Conservation (phyloP, 192 early-diverging fungal species). For the Podila clonocystis region DNA sequence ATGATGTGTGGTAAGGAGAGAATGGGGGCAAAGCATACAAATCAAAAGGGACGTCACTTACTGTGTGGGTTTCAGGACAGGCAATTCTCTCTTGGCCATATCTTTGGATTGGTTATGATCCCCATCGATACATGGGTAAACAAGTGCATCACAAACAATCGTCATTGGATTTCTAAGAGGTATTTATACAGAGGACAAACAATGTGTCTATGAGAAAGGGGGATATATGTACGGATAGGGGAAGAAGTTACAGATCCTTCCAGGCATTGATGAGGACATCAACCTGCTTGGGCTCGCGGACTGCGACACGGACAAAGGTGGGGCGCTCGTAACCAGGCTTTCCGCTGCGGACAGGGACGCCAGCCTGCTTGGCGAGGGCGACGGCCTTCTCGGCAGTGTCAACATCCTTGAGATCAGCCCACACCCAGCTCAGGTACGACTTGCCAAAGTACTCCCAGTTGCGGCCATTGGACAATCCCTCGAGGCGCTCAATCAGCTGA, state of each 20-base stretch:
- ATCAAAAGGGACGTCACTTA: too few species aligned
- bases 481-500: constrained; percentile 58
- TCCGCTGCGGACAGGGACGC: constrained; percentile 88
- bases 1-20: too few species aligned
- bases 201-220: constrained; percentile 3
- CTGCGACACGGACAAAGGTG: constrained; percentile 81
- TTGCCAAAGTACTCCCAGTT: constrained; percentile 79
- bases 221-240: background rate
- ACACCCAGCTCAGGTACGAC: constrained; percentile 86
- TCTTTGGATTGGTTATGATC: too few species aligned
- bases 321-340: constrained; percentile 78
- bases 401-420: constrained; percentile 77
- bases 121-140: constrained; percentile 1
- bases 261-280: constrained; percentile 78
- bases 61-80: too few species aligned
- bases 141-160: background rate
- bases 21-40: too few species aligned
- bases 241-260: constrained; percentile 52
- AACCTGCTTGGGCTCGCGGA: constrained; percentile 75
- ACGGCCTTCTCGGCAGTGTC: constrained; percentile 71
- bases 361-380: constrained; percentile 72
- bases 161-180: too few species aligned
- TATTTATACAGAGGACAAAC: background rate
- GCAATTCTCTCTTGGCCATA: too few species aligned
- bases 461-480: constrained; percentile 20